Conservation (phyloP, 345 rosid genomes). For the Toxicodendron radicans region DNA sequence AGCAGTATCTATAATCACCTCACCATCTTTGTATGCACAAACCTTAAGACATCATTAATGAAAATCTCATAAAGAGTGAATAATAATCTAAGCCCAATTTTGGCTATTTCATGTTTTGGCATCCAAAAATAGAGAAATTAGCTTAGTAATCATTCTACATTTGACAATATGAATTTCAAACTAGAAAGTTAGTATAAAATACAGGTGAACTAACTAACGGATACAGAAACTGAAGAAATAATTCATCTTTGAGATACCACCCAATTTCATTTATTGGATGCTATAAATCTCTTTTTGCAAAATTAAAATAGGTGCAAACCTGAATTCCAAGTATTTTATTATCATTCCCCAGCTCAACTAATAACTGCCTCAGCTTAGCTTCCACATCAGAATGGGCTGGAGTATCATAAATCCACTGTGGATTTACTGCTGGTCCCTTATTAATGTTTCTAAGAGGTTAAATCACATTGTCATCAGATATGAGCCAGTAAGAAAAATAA, state of each 20-base stretch:
- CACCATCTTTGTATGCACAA: constrained; percentile 94
- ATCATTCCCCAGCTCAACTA: constrained; percentile 70
- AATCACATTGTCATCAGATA: constrained; percentile 23
- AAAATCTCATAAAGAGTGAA: constrained; percentile 12
- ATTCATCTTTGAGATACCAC: not conserved
- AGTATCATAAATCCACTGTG: constrained; percentile 71
- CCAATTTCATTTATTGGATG: not conserved
- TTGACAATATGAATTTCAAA: not conserved
- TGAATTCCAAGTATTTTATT: constrained; percentile 87
- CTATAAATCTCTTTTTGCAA: no score
- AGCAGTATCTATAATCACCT: constrained; percentile 90
- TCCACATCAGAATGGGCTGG: constrained; percentile 80
- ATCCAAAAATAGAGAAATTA: not conserved
- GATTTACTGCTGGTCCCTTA: constrained; percentile 55
- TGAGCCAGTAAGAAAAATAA: not conserved
- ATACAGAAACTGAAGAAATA: not conserved
- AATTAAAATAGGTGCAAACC: constrained; percentile 41
- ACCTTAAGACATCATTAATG: constrained; percentile 46
- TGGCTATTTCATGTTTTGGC: not conserved
- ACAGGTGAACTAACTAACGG: not conserved
- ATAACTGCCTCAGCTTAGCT: constrained; percentile 74
- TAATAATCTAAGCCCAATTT: not conserved
- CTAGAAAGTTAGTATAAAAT: not conserved
- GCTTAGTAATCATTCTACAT: not conserved
- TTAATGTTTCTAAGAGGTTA: constrained; percentile 53